These are phyloP conservation scores for Fusarium graminum DNA, from an alignment of 2,329 filamentous ascomycete genomes.

Conservation along the genomic window DNA sequence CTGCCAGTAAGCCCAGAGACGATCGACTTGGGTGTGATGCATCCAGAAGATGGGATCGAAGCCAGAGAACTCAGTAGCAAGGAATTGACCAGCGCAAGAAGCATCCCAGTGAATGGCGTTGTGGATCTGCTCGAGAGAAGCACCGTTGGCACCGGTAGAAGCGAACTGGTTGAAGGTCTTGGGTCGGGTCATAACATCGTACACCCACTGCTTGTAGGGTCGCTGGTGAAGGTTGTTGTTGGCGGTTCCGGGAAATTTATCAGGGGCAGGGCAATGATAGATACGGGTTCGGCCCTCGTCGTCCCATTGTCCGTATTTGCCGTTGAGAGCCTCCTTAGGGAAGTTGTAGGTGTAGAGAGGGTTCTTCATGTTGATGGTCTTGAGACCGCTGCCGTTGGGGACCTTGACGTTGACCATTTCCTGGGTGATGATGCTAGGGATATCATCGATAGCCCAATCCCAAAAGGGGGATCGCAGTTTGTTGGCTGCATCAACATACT, in stretches of 20 bases:
- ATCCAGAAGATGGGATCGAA: constrained; percentile 64
- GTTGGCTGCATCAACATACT: constrained; percentile 61
- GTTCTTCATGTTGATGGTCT: constrained; percentile 59
- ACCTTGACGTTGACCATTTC: constrained; percentile 57
- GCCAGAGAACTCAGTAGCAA: constrained; percentile 56
- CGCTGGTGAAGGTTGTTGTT: constrained; percentile 52
- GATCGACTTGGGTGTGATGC: constrained; percentile 71
- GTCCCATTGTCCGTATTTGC: constrained; percentile 55
- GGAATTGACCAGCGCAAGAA: constrained; percentile 58
- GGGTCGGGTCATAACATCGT: constrained; percentile 57
- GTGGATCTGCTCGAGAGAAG: constrained; percentile 60
- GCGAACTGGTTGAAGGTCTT: constrained; percentile 54
- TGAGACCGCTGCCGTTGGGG: constrained; percentile 53
- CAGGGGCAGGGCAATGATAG: constrained; percentile 55
- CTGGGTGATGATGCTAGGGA: constrained; percentile 58
- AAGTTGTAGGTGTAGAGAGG: constrained; percentile 67
- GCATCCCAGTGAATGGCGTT: constrained; percentile 59
- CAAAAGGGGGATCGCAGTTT: constrained; percentile 64
- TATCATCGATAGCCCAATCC: constrained; percentile 64
- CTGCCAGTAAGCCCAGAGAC: constrained; percentile 71
- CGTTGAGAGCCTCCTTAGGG: constrained; percentile 55
- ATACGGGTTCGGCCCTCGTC: constrained; percentile 53
- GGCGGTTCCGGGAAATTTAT: constrained; percentile 57
- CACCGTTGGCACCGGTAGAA: constrained; percentile 52
- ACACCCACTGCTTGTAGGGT: constrained; percentile 58